Conservation (phyloP, 495 filamentous ascomycete genomes). For the Talaromyces borbonicus region DNA sequence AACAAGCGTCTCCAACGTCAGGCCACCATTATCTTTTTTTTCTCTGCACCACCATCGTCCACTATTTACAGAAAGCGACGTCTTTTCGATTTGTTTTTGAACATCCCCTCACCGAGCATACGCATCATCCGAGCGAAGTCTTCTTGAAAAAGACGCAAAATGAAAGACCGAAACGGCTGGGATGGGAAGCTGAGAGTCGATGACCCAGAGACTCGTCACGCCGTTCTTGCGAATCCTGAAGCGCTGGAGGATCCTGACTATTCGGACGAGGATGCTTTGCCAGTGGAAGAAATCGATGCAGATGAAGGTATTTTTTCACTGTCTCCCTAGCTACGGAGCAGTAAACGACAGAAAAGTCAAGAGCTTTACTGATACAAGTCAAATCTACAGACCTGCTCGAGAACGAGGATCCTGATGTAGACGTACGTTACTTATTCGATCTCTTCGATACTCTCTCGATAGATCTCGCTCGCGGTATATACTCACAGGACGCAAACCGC, state of each 20-base stretch:
- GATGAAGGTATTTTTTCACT: constrained; percentile 57
- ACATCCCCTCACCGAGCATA: background rate
- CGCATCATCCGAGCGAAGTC: background rate
- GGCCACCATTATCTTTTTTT: background rate
- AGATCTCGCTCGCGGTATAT: background rate
- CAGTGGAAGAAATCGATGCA: constrained; percentile 64
- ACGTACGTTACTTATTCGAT: constrained; percentile 36
- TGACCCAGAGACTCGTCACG: constrained; percentile 40
- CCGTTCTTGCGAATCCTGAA: constrained; percentile 61
- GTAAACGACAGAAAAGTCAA: background rate
- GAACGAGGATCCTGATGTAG: constrained; percentile 48
- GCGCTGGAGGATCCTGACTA: constrained; percentile 74
- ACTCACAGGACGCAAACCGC: background rate
- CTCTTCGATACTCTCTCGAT: no score
- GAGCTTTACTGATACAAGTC: background rate
- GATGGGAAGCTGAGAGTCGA: constrained; percentile 80
- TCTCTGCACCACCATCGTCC: background rate
- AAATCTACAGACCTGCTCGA: constrained; percentile 49
- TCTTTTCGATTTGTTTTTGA: no score
- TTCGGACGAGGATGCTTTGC: constrained; percentile 70
- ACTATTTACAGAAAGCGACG: background rate
- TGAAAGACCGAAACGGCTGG: constrained; percentile 72
- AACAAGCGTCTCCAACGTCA: background rate
- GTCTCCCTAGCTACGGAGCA: no score
- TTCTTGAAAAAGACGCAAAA: constrained; percentile 17